Percentiles rank a stretch among this genome's conserved stretches.
phyloP scores from a whole-genome alignment of 2,329 filamentous ascomycete species.

The Chalara sp. region DNA sequence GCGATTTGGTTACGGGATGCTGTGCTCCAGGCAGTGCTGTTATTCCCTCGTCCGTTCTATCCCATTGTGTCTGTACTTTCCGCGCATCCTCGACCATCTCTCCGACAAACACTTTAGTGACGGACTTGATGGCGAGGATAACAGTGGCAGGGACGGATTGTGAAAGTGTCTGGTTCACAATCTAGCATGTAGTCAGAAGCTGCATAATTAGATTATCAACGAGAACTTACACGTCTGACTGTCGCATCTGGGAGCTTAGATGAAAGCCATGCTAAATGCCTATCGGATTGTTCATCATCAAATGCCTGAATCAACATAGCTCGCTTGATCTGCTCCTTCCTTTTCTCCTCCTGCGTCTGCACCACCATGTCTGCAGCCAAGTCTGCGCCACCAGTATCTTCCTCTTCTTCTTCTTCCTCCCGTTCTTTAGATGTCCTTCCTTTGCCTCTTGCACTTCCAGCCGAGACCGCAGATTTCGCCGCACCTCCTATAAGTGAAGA shows the following conservation, averaged over 20 bases:
- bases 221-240: conserved; percentile 54
- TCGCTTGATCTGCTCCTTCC: conserved; percentile 49
- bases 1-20: conserved; percentile 26
- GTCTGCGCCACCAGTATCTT: conserved; percentile 31
- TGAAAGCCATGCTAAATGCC: conserved; percentile 65
- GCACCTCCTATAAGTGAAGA: conserved; percentile 38
- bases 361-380: conserved; percentile 51
- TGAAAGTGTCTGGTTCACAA: conserved; percentile 75
- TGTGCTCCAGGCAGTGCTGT: conserved; percentile 36
- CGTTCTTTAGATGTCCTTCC: conserved; percentile 37
- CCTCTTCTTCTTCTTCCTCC: conserved; percentile 46
- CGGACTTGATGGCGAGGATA: conserved; percentile 67
- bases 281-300: conserved; percentile 57
- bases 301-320: conserved; percentile 60
- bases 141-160: conserved; percentile 71
- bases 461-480: conserved; percentile 37
- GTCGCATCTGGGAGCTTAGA: conserved; percentile 62
- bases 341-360: conserved; percentile 60
- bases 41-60: conserved; percentile 49
- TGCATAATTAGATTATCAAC: background rate
- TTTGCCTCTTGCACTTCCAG: conserved; percentile 34
- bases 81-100: conserved; percentile 69
- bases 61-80: conserved; percentile 66
- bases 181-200: conserved; percentile 30
- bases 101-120: conserved; percentile 71